Percentiles rank a stretch among this genome's conserved stretches.
These are phyloP conservation scores for Fusarium anguioides DNA, from an alignment of 2,329 filamentous ascomycete species.

Conservation along the genomic window DNA sequence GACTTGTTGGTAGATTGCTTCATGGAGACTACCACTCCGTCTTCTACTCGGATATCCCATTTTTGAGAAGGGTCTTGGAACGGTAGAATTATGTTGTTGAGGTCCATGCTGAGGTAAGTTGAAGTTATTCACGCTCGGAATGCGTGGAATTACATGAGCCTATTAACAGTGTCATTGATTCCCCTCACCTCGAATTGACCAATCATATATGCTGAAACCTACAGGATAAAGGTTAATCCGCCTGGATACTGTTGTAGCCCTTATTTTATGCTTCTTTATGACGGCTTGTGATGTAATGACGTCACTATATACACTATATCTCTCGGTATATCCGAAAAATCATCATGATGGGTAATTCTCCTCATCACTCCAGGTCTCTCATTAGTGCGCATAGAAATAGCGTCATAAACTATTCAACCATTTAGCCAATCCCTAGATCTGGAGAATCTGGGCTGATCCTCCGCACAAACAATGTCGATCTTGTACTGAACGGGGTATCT, in stretches of 20 bases:
- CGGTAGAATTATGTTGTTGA: not conserved
- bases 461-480: conserved; percentile 16
- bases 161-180: not conserved
- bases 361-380: not conserved
- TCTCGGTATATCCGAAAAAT: not conserved
- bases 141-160: not conserved
- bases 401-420: conserved; percentile 7
- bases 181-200: not conserved
- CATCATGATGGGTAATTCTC: not conserved
- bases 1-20: not conserved
- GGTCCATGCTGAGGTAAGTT: not conserved
- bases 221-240: not conserved
- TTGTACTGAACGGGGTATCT: conserved; percentile 3
- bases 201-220: not conserved
- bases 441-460: conserved; percentile 10
- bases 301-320: not conserved
- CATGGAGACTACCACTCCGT: conserved; percentile 5
- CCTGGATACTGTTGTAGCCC: no score
- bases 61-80: not conserved
- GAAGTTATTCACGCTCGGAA: not conserved
- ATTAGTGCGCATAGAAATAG: conserved; percentile 13
- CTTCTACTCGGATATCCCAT: conserved; percentile 8
- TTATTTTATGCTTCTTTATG: no score
- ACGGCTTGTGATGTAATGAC: not conserved
- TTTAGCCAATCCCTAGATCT: not conserved